Conservation (phyloP, 495 filamentous ascomycete species). For the Penicillium coprophilum region DNA sequence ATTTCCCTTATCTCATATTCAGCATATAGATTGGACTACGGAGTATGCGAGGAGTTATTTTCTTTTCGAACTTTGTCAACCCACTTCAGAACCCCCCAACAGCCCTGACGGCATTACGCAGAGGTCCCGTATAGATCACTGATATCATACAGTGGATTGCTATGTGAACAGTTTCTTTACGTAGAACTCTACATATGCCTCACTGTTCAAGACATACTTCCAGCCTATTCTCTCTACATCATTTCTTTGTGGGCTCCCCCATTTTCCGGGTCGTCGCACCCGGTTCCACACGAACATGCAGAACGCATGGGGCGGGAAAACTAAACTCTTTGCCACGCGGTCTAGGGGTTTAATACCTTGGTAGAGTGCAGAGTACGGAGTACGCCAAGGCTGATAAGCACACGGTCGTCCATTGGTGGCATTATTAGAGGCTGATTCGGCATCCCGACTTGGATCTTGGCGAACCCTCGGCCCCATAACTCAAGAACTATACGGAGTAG, state of each 20-base stretch:
- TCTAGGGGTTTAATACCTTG: too few species aligned
- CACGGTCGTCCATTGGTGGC: neutral
- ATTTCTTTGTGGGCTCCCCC: neutral
- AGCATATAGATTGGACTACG: neutral
- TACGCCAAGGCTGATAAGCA: conserved; percentile 1
- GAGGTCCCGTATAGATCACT: neutral
- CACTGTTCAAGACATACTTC: neutral
- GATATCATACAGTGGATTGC: too few species aligned
- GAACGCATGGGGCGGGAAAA: neutral
- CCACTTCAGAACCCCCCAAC: too few species aligned
- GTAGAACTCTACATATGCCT: neutral
- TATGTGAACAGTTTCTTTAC: neutral
- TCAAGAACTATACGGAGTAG: neutral
- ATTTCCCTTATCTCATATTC: conserved; percentile 3
- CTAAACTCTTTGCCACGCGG: neutral
- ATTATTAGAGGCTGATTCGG: neutral
- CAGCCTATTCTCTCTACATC: neutral
- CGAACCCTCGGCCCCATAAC: neutral
- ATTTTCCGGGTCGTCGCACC: neutral
- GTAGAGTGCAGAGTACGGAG: too few species aligned
- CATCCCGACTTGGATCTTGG: neutral
- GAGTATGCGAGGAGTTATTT: neutral
- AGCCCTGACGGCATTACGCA: too few species aligned
- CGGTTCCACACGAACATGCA: neutral
- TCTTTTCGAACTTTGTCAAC: neutral